phyloP scores from a whole-genome alignment of 441 rosid genomes.

The Mallotus repandus region DNA sequence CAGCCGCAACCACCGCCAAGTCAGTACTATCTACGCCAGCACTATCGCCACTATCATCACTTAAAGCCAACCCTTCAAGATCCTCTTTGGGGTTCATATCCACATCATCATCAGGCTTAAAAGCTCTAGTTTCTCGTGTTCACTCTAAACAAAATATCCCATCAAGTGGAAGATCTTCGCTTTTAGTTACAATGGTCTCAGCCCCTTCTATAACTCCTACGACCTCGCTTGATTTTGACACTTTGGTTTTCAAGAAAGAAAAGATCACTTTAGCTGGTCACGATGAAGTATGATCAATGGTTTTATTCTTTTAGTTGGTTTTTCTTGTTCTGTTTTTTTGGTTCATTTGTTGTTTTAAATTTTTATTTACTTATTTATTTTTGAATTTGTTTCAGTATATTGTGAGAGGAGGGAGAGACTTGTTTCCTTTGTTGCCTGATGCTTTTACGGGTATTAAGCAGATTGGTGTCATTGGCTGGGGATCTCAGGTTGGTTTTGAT shows the following conservation, averaged over 20 bases:
- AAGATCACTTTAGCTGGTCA: slow-evolving; percentile 67
- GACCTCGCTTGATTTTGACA: slow-evolving; percentile 54
- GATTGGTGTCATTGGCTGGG: slow-evolving; percentile 96
- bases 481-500: slow-evolving; percentile 85
- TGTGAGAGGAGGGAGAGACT: slow-evolving; percentile 83
- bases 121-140: slow-evolving; percentile 24
- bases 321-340: too few species aligned
- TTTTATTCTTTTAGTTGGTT: neutral
- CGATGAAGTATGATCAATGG: slow-evolving; percentile 53
- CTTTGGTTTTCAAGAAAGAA: slow-evolving; percentile 69
- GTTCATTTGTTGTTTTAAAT: too few species aligned
- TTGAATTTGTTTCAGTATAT: slow-evolving; percentile 30
- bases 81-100: slow-evolving; percentile 14
- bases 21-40: neutral
- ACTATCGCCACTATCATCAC: neutral
- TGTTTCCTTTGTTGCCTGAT: slow-evolving; percentile 71
- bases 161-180: slow-evolving; percentile 17
- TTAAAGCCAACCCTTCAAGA: neutral
- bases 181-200: slow-evolving; percentile 31
- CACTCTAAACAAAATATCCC: slow-evolving; percentile 13
- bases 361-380: neutral
- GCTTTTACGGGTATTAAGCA: slow-evolving; percentile 89
- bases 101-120: slow-evolving; percentile 24
- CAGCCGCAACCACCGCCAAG: neutral
- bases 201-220: slow-evolving; percentile 24